A percentile compares a stretch with the other conserved stretches of the same genome.
These are phyloP conservation scores for Solanum appendiculatum DNA, from an alignment of 257 asterid genomes.

Conservation along the genomic window DNA sequence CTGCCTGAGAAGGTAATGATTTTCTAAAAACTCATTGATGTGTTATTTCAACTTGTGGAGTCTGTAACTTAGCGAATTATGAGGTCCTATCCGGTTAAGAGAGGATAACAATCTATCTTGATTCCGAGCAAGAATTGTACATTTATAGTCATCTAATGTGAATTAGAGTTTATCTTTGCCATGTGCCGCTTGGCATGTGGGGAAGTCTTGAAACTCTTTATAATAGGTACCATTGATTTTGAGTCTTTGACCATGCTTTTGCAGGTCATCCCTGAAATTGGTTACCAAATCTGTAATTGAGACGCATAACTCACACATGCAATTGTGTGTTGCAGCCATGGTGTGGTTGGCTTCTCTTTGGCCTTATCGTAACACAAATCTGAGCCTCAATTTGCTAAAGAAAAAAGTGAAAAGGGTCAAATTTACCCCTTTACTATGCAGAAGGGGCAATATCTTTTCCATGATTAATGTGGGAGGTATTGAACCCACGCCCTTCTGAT, in stretches of 20 bases:
- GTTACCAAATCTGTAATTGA: conserved; percentile 37
- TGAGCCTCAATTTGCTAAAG: no score
- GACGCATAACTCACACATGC: no score
- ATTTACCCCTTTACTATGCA: no score
- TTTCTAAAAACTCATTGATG: conserved; percentile 3
- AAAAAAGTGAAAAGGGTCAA: no score
- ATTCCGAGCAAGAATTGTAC: conserved; percentile 71
- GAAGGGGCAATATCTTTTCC: no score
- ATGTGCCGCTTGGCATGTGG: neutral
- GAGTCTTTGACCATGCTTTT: conserved; percentile 4
- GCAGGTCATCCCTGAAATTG: conserved; percentile 85
- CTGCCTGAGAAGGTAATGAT: conserved; percentile 59
- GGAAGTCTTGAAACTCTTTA: neutral
- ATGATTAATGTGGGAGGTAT: no score
- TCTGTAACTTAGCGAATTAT: neutral
- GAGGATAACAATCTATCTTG: conserved; percentile 58
- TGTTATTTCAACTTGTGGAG: conserved; percentile 1
- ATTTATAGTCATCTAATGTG: conserved; percentile 6
- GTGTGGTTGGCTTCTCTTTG: no score
- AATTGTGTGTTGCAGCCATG: no score
- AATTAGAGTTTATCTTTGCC: neutral
- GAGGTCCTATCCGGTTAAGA: conserved; percentile 78
- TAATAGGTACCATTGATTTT: neutral
- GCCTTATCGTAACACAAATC: no score
- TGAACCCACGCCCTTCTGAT: no score